phyloP scores from a whole-genome alignment of 257 asterid genomes.

The Solanum arcanum region DNA sequence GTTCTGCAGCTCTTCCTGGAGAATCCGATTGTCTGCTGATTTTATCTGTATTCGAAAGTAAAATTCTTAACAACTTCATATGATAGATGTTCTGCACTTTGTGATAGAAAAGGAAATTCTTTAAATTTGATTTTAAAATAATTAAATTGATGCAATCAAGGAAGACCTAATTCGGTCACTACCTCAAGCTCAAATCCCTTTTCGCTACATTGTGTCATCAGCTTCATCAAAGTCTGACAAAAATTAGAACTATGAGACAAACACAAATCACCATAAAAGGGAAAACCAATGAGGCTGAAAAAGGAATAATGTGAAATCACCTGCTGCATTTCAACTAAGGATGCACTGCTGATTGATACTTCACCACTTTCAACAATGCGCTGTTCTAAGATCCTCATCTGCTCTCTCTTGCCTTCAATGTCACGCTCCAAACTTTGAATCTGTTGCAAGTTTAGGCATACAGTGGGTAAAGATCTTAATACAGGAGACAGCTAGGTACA shows the following conservation, averaged over 20 bases:
- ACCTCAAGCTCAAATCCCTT: slow-evolving; percentile 95
- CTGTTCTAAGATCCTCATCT: slow-evolving; percentile 72
- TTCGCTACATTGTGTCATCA: slow-evolving; percentile 85
- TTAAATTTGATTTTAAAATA: not conserved
- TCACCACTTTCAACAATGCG: slow-evolving; percentile 80
- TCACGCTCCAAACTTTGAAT: slow-evolving; percentile 77
- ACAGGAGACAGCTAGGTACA: not conserved
- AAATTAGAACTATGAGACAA: not conserved
- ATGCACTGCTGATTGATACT: slow-evolving; percentile 69
- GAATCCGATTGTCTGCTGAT: slow-evolving; percentile 87
- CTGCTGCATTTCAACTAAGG: slow-evolving; percentile 93
- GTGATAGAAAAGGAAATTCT: not conserved
- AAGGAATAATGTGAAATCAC: slow-evolving; percentile 20
- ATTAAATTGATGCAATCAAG: not conserved
- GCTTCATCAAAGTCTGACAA: slow-evolving; percentile 57
- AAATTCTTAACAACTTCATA: slow-evolving; percentile 13
- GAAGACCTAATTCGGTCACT: not conserved
- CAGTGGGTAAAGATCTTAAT: not conserved
- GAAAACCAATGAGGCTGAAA: not conserved
- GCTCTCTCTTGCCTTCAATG: slow-evolving; percentile 76
- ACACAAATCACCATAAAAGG: not conserved
- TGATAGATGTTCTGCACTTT: not conserved
- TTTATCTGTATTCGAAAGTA: slow-evolving; percentile 53
- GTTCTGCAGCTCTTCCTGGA: slow-evolving; percentile 86
- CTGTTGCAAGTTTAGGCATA: slow-evolving; percentile 20